phyloP scores from a whole-genome alignment of 192 early-diverging fungal species.

The Endogone sp. region DNA sequence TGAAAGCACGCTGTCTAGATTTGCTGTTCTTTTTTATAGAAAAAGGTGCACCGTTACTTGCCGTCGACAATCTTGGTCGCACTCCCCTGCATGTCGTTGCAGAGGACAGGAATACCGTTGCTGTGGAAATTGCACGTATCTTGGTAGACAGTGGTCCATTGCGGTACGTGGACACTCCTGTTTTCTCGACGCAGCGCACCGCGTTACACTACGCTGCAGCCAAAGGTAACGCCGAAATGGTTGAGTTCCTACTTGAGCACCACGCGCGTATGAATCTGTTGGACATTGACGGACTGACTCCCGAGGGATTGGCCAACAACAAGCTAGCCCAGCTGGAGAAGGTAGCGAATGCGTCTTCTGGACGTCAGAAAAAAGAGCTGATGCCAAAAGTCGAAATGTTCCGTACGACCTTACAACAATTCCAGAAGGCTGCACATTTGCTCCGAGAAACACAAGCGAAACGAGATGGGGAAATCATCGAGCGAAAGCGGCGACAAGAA shows the following conservation, averaged over 20 bases:
- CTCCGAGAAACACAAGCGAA: constrained; percentile 23
- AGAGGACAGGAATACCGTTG: background rate
- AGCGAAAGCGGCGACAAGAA: constrained; percentile 43
- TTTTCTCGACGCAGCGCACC: constrained; percentile 17
- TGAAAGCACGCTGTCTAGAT: constrained; percentile 12
- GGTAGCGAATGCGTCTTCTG: background rate
- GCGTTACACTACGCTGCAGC: constrained; percentile 30
- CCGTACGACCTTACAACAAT: constrained; percentile 13
- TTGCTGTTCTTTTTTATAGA: constrained; percentile 18
- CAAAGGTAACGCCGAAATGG: constrained; percentile 17
- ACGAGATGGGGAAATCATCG: constrained; percentile 63
- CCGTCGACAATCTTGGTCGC: constrained; percentile 24
- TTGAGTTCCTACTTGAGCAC: constrained; percentile 23
- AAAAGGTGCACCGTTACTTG: constrained; percentile 28
- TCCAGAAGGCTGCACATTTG: constrained; percentile 20
- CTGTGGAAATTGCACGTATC: constrained; percentile 15
- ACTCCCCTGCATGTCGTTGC: constrained; percentile 28
- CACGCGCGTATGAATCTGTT: constrained; percentile 23
- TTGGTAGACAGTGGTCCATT: constrained; percentile 22
- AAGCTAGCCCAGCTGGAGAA: constrained; percentile 22
- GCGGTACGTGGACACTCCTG: constrained; percentile 21
- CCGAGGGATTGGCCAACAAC: constrained; percentile 25
- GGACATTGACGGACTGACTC: constrained; percentile 24
- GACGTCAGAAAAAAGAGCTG: constrained; percentile 8
- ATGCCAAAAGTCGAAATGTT: constrained; percentile 15